Base-by-base conservation (phyloP, 768 basidiomycete genomes). In the Stropharia rugosoannulata region DNA sequence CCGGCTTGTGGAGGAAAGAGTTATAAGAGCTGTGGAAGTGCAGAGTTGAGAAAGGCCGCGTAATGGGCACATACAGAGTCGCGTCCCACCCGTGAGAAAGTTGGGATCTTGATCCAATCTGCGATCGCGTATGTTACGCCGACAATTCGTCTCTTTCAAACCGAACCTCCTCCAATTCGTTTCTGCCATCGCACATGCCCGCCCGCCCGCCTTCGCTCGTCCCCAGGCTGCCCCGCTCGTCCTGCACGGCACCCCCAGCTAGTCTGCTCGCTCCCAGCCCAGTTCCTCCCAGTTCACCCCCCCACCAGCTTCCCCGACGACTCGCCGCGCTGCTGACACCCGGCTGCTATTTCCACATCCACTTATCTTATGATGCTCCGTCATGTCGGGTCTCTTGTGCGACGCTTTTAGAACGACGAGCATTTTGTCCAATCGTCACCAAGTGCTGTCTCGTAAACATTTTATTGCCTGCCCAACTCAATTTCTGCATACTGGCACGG, bases 81-180 rank as follows among this genome's bases (percentile, higher is more conserved):
- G 73, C 71, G 72, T 72, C 69, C 69, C 62, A 27, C 61, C 59
- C 73, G 74, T 75, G 73, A 67, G 75, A 75, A 75, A 32, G 59
- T 56, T 58, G 12, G 45, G 56, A 55, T 61, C 61, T 54, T 49
- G 64, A 60, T 60, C 44, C 32, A 55, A 65, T 52, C 53, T 50
- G 16, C 52, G 49, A 57, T 61, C 58, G 54, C 36, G 32, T 32
- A 50, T 59, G 45, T 68, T 73, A 65, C 66, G 68, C 75, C 75
- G 74, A 75, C 63, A 62, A 73, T 76, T 72, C 55, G 57, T 73
- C 73, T 52, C 50, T 58, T 57, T 56, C 59, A 58, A 59, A 59
- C 61, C 56, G 55, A 61, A 49, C 57, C 56, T 47, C 53, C 75
- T 76, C 63, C 59, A 80, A 76, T 49, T 66, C 66, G 67, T 43